These are phyloP conservation scores for Anthoceros angustus DNA, from an alignment of 225 moss, liverwort and hornwort species.

Conservation along the genomic window DNA sequence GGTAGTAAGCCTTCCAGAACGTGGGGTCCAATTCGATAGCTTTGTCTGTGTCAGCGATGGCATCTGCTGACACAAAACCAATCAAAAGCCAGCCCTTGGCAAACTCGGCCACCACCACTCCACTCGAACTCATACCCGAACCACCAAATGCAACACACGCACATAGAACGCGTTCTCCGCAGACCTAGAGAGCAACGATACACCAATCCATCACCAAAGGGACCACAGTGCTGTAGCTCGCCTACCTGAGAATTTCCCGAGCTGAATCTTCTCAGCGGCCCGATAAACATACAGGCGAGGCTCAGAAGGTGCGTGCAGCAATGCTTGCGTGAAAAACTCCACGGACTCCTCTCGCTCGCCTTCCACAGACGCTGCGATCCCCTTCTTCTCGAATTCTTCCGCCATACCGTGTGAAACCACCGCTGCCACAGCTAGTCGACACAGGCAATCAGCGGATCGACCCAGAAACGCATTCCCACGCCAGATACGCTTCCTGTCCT, in stretches of 20 bases:
- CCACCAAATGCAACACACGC: too few species aligned
- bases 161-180: too few species aligned
- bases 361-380: neutral
- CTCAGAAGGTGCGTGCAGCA: neutral
- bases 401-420: neutral
- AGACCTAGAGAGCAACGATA: too few species aligned
- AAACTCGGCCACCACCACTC: too few species aligned
- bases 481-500: too few species aligned
- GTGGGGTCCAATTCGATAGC: slow-evolving; percentile 56
- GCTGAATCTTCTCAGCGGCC: neutral
- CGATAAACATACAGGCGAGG: neutral
- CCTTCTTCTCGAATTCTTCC: neutral
- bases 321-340: neutral
- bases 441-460: too few species aligned
- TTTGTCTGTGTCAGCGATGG: slow-evolving; percentile 58
- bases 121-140: too few species aligned
- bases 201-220: too few species aligned
- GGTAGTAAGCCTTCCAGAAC: slow-evolving; percentile 55
- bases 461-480: too few species aligned
- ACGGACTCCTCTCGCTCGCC: neutral
- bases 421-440: too few species aligned
- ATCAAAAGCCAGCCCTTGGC: too few species aligned
- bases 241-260: neutral
- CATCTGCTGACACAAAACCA: slow-evolving; percentile 35
- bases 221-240: too few species aligned